Base-by-base conservation (phyloP, 1,284 basidiomycete species). In the Pascua guehoae region DNA sequence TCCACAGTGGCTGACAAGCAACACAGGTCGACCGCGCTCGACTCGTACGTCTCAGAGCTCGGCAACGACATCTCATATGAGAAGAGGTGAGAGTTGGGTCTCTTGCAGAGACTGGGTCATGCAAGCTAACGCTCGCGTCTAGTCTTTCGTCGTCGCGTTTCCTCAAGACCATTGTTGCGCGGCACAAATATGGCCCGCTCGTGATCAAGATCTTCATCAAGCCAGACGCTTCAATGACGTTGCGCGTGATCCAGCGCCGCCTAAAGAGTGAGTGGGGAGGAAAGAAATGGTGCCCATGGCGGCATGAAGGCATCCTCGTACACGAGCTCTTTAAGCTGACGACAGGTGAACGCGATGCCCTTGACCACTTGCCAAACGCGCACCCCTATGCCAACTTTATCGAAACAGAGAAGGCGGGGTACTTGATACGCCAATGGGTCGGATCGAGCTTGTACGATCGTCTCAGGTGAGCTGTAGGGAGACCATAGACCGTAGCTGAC, bases 361-460 rank as follows among this genome's bases (percentile, higher is more conserved):
- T 99, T 8, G 79, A 82, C 7, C 90, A 93, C 70, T 85, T 98
- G 40, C 83, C 88, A 2, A 96, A 96, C 74, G 84, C 95, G 10
- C 89, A 95, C 71, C 87, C 86, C 44, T 96, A 95, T 70, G 91
- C 95, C 66, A 82, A 86, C 0, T 92, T 95, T 59, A 84, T 92
- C 14, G 96, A 98, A 78, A 97, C 94, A 0, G 95, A 98, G 62
- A 91, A 89, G 72, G 95, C 94, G 9, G 96, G 91, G 0, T 98
- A 97, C 75, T 84, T 98, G 41, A 86, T 98, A 57, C 82, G 95
- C 32, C 95, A 98, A 74, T 99, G 91, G 91, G 82, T 93, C 12
- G 89, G 91, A 7, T 94, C 89, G 68, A 98, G 89, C 69, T 81
- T 98, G 9, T 99, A 98, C 75, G 96, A 99, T 76, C 85, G 95